A percentile compares a stretch with the other conserved stretches of the same genome.
phyloP scores from a whole-genome alignment of 176 grass and related monocot species.

The Bolboschoenus planiculmis region DNA sequence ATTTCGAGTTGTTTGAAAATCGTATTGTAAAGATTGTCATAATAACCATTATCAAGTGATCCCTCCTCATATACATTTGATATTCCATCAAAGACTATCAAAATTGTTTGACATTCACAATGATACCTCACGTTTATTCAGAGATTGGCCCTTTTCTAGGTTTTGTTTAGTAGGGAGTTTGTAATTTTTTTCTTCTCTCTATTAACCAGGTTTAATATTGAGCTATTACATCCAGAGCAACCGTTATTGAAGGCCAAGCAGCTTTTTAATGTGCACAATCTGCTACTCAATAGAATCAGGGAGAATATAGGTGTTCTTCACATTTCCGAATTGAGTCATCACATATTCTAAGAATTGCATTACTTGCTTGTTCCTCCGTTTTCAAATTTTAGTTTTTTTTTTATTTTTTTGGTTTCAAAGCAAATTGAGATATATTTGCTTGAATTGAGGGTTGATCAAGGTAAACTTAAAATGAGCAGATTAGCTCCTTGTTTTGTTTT shows the following conservation, averaged over 20 bases:
- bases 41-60: no score
- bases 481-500: neutral
- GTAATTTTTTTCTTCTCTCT: neutral
- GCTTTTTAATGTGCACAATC: constrained; percentile 64
- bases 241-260: constrained; percentile 79
- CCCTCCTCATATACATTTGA: no score
- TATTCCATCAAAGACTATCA: no score
- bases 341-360: neutral
- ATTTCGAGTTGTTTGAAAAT: no score
- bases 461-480: neutral
- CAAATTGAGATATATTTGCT: neutral
- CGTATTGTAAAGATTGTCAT: no score
- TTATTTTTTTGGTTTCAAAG: neutral
- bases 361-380: neutral
- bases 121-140: no score
- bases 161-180: neutral
- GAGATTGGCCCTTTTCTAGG: neutral
- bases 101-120: no score
- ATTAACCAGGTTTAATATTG: constrained; percentile 50
- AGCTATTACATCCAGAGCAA: constrained; percentile 65
- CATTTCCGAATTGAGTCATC: neutral
- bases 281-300: constrained; percentile 63
- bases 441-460: neutral
- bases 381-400: neutral
- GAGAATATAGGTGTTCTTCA: constrained; percentile 54